Base-by-base conservation (phyloP, 257 asterid species). In the Anisodus tanguticus region DNA sequence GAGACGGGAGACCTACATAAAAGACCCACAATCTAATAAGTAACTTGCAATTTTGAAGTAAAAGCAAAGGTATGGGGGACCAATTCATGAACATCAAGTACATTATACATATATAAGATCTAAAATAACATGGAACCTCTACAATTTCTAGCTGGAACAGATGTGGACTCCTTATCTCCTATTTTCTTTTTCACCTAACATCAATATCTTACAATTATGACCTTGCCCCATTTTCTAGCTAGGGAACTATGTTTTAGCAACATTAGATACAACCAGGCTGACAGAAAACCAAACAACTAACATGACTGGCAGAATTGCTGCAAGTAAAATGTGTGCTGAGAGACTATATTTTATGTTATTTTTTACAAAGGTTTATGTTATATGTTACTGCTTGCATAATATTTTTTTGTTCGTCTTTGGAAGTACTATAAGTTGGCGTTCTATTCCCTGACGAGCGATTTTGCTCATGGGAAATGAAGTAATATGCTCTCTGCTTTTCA, bases 101-200 rank as follows among this genome's bases (percentile, higher is more conserved):
- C n/a, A 39, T 67, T 68, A 68, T 17, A 49, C 9, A 31, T 7
- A 26, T 19, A 74, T 45, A 11, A 72, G 19, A 72, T 74, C 80
- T 74, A 22, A 11, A 5, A 22, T 26, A 74, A 53, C 64, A 26
- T 26, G 81, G 62, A 53, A 1, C 41, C 22, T 26, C 60, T 54
- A 76, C 81, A 62, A 19, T 53, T 84, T 31, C 31, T 4, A 80
- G 57, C 82, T 80, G 84, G 57, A 80, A 31, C 22, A 67, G 84
- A 85, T 68, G 76, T 41, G 70, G 87, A 57, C 82, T 6, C 10
- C 62, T 17, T 43, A 53, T 74, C 81, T 84, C 66, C 66, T 37
- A 15, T 49, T 17, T 9, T 68, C 12, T 17, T 9, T 9, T 77
- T 4, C 60, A 49, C 51, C 63, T 10, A 71, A 53, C 47, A 16